Conservation (phyloP, 805 yeast genomes). For the Ogataea zsoltii region DNA sequence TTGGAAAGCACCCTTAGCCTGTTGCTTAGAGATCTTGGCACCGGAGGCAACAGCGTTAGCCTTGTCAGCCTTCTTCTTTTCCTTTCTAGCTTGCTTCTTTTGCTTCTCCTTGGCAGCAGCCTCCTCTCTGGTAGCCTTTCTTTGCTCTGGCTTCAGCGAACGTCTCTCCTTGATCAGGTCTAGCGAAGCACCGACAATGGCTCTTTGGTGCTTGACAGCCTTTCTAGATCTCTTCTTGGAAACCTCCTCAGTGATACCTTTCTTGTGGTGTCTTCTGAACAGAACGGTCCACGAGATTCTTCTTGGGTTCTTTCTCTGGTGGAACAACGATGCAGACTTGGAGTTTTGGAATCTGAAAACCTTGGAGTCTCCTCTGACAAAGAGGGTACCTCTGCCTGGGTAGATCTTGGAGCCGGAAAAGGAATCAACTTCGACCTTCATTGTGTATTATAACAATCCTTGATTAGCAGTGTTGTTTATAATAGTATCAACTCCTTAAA, state of each 20-base stretch:
- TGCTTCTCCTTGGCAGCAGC: constrained; percentile 82
- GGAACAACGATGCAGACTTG: constrained; percentile 96
- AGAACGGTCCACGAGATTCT: constrained; percentile 99
- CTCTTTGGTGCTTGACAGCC: constrained; percentile 98
- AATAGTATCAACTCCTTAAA: too few species aligned
- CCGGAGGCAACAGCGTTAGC: constrained; percentile 80
- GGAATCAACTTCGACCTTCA: constrained; percentile 99
- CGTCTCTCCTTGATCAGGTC: constrained; percentile 98
- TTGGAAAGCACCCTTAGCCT: constrained; percentile 97
- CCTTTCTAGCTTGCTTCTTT: constrained; percentile 88
- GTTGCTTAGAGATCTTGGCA: constrained; percentile 87
- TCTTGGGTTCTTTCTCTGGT: constrained; percentile 99
- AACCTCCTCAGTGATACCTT: constrained; percentile 98
- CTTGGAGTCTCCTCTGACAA: constrained; percentile 99
- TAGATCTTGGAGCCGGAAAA: constrained; percentile 99
- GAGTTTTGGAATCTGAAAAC: constrained; percentile 99
- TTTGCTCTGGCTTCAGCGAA: constrained; percentile 91
- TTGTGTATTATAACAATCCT: constrained; percentile 39
- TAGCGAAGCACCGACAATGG: constrained; percentile 98
- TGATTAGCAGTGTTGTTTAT: not conserved
- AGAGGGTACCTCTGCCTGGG: constrained; percentile 99
- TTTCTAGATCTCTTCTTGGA: constrained; percentile 96
- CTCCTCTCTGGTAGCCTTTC: constrained; percentile 96
- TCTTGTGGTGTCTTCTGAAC: constrained; percentile 99
- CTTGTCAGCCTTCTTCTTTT: constrained; percentile 92